Evolutionary conservation across 768 basidiomycete species (phyloP).

Genomic region (Trametes elegans): DNA sequence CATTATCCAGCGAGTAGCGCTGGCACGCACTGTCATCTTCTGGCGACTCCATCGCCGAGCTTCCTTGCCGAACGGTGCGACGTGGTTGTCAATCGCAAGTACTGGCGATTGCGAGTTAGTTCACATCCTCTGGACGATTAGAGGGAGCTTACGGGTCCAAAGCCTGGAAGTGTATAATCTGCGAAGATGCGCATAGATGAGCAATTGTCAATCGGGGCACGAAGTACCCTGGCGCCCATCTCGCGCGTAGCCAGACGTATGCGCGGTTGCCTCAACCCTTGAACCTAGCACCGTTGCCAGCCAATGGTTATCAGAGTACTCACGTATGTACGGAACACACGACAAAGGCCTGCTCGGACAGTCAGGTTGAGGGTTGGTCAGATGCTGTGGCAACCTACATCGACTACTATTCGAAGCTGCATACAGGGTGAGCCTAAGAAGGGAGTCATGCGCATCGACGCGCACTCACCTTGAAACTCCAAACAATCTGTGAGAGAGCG

Average conservation of each 20-base stretch:
- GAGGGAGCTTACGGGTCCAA: slow-evolving; percentile 18
- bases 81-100: slow-evolving; percentile 6
- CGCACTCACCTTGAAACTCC: slow-evolving; percentile 22
- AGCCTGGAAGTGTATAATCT: slow-evolving; percentile 20
- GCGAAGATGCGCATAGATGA: background rate
- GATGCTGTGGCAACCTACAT: slow-evolving; percentile 10
- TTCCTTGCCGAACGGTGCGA: slow-evolving; percentile 15
- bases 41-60: slow-evolving; percentile 13
- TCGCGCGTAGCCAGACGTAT: no score
- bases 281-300: no score
- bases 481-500: slow-evolving; percentile 16
- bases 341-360: slow-evolving; percentile 7
- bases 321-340: slow-evolving; percentile 22
- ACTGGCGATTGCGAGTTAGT: no score
- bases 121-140: no score
- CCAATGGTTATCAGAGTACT: background rate
- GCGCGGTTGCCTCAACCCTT: no score
- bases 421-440: background rate
- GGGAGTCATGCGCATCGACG: background rate
- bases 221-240: no score
- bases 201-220: no score
- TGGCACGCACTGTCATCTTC: slow-evolving; percentile 3
- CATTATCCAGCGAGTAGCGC: slow-evolving; percentile 15
- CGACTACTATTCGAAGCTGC: slow-evolving; percentile 20
- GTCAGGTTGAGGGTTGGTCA: background rate